These are phyloP conservation scores for Colletotrichum tofieldiae DNA, from an alignment of 2,329 filamentous ascomycete species.

Conservation along the genomic window DNA sequence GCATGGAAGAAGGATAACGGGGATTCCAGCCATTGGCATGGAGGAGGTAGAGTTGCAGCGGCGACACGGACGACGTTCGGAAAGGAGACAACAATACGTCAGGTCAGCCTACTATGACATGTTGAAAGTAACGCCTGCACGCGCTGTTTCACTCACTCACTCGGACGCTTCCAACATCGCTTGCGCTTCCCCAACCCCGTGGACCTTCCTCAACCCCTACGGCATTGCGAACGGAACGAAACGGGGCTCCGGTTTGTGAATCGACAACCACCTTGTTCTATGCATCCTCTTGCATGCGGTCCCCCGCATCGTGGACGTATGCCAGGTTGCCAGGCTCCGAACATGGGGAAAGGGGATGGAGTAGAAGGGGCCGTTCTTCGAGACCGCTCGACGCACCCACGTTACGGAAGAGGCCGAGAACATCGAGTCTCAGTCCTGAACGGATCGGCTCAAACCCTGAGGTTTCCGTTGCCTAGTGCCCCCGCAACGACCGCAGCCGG, in stretches of 20 bases:
- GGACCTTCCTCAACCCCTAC: neutral
- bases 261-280: too few species aligned
- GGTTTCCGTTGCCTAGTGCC: neutral
- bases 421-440: neutral
- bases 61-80: neutral
- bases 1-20: slow-evolving; percentile 8
- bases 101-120: slow-evolving; percentile 28
- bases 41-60: neutral
- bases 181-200: neutral
- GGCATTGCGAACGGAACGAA: neutral
- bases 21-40: neutral
- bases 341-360: neutral
- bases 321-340: neutral
- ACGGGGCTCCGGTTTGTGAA: neutral
- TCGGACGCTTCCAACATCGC: neutral
- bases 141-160: neutral
- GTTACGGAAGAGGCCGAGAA: neutral
- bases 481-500: neutral
- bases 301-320: neutral
- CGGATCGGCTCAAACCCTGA: neutral
- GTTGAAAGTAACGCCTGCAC: neutral
- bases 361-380: neutral
- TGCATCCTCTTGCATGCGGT: neutral
- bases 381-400: neutral
- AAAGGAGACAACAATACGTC: slow-evolving; percentile 5